phyloP scores from a whole-genome alignment of 106 monocot species.

The Ottelia alismoides region DNA sequence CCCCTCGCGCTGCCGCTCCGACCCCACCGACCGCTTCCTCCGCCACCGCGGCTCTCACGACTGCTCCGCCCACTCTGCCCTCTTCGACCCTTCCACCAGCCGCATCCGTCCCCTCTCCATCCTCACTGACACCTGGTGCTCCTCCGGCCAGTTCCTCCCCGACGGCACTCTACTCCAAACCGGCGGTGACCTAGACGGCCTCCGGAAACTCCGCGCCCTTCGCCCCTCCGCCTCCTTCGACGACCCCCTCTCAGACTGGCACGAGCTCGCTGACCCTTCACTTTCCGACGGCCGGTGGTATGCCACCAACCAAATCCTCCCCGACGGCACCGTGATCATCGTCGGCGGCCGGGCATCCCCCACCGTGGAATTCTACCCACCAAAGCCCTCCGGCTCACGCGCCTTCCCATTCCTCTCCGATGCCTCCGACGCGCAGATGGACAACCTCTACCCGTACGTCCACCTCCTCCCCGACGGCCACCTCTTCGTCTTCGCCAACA shows the following conservation, averaged over 20 bases:
- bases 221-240: constrained; percentile 11
- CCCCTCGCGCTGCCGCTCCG: no score
- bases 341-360: constrained; percentile 44
- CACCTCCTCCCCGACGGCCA: constrained; percentile 81
- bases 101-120: constrained; percentile 36
- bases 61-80: constrained; percentile 63
- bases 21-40: constrained; percentile 18
- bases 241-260: constrained; percentile 31
- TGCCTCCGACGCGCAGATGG: constrained; percentile 36
- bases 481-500: constrained; percentile 75
- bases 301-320: constrained; percentile 62
- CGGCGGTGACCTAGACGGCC: constrained; percentile 47
- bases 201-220: constrained; percentile 32
- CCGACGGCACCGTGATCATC: constrained; percentile 48
- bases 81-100: constrained; percentile 30
- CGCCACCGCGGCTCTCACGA: constrained; percentile 23
- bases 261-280: constrained; percentile 16
- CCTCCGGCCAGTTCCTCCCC: constrained; percentile 63
- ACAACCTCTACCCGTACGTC: constrained; percentile 73
- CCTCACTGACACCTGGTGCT: constrained; percentile 65
- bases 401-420: constrained; percentile 40
- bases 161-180: constrained; percentile 64
- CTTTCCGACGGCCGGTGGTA: constrained; percentile 50
- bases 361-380: constrained; percentile 47
- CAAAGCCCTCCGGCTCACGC: background rate